Evolutionary conservation across 176 grass and related monocot genomes (phyloP), one percentile per base, ranked within the genome.

Genomic region (Thinopyrum elongatum): DNA sequence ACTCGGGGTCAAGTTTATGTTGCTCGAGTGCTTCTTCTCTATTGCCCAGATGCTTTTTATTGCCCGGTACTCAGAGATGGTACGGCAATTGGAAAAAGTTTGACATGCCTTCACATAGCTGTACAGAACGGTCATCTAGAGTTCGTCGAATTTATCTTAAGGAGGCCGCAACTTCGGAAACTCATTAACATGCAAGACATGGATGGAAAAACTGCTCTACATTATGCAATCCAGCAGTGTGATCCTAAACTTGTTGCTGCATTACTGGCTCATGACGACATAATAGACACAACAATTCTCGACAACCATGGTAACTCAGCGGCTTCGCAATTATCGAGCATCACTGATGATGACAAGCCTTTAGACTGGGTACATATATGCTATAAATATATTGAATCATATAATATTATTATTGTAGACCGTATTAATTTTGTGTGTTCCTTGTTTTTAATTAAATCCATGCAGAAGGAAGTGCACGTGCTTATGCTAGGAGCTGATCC

Each of bases 181-280:
- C 62, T 65, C 26, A 15, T 65, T 29, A 65, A 16, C 26, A 29
- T 65, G 62, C 62, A 11, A 65, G 26, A 65, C 12, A 8, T 13
- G 10, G 4, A 29, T 15, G 62, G 65, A 22, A 2, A 85, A 19
- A 85, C 82, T 73, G 73, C 76, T 22, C 63, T 90, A 7, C 83
- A 90, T 22, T 2, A 35, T 14, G 83, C 88, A 5, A 65, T 81
- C 9, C 0, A 16, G 1, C 59, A 76, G 28, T 76, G 88, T 77
- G 46, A 75, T 81, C 88, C 88, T 0, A 76, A 22, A 79, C 10
- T 27, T 27, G 9, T 63, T 60, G 7, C 22, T n/a, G 21, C 21
- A 10, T 60, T 23, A 60, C 21, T 89, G 26, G 55, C 4, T 35
- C 55, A 75, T 21, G 34, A 0, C 3, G 15, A 46, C 11, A 85